Conservation (phyloP, 192 early-diverging fungal species). For the Backusella sp. region DNA sequence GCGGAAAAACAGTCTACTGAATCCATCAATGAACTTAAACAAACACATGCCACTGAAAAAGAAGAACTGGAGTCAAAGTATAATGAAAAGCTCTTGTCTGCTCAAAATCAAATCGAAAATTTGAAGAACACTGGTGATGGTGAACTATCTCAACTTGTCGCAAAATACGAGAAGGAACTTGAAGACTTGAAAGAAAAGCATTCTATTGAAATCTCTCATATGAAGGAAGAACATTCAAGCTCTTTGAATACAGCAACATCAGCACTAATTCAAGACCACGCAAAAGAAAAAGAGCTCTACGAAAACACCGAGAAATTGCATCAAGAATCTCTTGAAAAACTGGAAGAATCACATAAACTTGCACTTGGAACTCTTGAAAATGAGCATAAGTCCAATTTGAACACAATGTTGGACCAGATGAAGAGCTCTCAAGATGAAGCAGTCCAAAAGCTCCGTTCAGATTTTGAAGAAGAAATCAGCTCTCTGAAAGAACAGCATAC, state of each 20-base stretch:
- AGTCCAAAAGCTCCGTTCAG: neutral
- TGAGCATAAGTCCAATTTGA: neutral
- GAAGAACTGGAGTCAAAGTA: neutral
- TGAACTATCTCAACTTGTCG: conserved; percentile 2
- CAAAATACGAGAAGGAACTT: conserved; percentile 5
- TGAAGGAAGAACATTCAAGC: neutral
- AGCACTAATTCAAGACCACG: neutral
- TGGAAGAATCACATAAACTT: neutral
- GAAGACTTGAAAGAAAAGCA: neutral
- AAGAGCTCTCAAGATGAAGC: neutral
- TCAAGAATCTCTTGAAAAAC: neutral
- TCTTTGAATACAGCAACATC: neutral
- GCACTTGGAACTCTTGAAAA: neutral
- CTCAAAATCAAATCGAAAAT: conserved; percentile 2
- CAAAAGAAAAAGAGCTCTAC: neutral
- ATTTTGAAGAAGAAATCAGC: neutral
- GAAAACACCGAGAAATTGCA: neutral
- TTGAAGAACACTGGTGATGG: conserved; percentile 6
- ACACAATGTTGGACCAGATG: neutral
- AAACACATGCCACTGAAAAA: neutral
- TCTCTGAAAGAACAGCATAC: neutral
- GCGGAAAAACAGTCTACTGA: neutral
- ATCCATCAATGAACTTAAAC: neutral
- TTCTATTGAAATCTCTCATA: neutral
- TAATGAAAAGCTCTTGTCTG: neutral